Base-by-base conservation (phyloP, 768 basidiomycete species). In the Rhizopogon vesiculosus region DNA sequence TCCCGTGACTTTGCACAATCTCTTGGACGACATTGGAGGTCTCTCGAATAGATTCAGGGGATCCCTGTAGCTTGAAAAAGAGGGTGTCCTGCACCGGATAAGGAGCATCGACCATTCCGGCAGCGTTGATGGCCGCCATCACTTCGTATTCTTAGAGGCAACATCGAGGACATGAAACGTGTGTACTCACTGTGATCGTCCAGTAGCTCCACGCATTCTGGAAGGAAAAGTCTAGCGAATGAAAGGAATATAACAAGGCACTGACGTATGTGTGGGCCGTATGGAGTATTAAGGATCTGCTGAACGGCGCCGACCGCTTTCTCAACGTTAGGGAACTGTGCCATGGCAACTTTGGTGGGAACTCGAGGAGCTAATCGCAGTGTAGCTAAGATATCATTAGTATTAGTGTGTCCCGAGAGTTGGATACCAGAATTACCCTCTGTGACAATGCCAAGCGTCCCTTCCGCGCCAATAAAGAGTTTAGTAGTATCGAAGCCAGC, bases 1-100 rank as follows among this genome's bases (percentile, higher is more conserved):
- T 84, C 2, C 84, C 84, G 60, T 95, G 84, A 61, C 76, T 81
- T 62, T 81, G 76, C 19, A 85, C 82, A 28, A 96, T 82, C 7
- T 69, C 63, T 60, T 84, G 75, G 25, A 91, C 79, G 18, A 76
- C 69, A 43, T 79, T 75, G 0, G 87, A 81, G 0, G 89, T 79
- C 42, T 79, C 78, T 3, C 79, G 65, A 33, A 89, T 81, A 5
- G 80, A 77, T 10, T 76, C 69, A 0, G 79, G 72, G 35, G 89
- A 83, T 2, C 93, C 93, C 66, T 94, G 91, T 51, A 97, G 81
- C 68, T 96, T 95, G 79, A 98, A 91, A 73, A 97, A 93, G 9
- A 97, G 78, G 0, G 87, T 87, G 64, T 94, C 91, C 58, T 78
- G 73, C 18, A 84, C 83, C 3, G 86, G 86, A 65, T 87, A 90